Evolutionary conservation across 1,284 basidiomycete genomes (phyloP).

Genomic region (Cutaneotrichosporon sp.): DNA sequence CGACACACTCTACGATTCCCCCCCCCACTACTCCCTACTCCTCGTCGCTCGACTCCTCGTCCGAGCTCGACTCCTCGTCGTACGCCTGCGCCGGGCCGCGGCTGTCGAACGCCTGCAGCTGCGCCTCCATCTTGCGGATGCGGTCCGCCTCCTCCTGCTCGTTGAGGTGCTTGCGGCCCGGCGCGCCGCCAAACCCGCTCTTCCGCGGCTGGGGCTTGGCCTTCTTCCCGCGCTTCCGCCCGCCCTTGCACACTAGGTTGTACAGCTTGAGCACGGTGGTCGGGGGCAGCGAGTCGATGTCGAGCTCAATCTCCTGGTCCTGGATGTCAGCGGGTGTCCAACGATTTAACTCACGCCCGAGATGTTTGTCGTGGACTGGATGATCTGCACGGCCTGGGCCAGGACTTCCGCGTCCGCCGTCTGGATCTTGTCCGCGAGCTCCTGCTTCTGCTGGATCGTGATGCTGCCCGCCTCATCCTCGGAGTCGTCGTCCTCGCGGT

Average conservation of each 20-base stretch:
- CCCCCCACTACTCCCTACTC: slow-evolving; percentile 22
- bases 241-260: slow-evolving; percentile 81
- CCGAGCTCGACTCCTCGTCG: slow-evolving; percentile 34
- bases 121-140: slow-evolving; percentile 75
- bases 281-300: slow-evolving; percentile 82
- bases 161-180: slow-evolving; percentile 69
- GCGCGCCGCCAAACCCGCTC: slow-evolving; percentile 68
- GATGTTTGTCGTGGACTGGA: slow-evolving; percentile 81
- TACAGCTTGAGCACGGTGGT: slow-evolving; percentile 82
- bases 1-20: too few relatives aligned
- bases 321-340: slow-evolving; percentile 53
- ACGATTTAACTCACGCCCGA: slow-evolving; percentile 82
- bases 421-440: slow-evolving; percentile 84
- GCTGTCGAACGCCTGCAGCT: slow-evolving; percentile 39
- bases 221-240: slow-evolving; percentile 32
- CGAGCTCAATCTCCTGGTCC: slow-evolving; percentile 92
- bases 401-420: slow-evolving; percentile 70
- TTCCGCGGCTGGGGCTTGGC: slow-evolving; percentile 22
- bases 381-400: slow-evolving; percentile 82
- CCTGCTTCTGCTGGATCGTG: slow-evolving; percentile 92
- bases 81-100: slow-evolving; percentile 14
- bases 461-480: slow-evolving; percentile 47
- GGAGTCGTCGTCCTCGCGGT: slow-evolving; percentile 49
- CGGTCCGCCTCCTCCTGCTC: slow-evolving; percentile 57
- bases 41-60: slow-evolving; percentile 46